A percentile compares a stretch with the other conserved stretches of the same genome.
Conservation (phyloP, 345 rosid genomes). For the Salix suchowensis region DNA sequence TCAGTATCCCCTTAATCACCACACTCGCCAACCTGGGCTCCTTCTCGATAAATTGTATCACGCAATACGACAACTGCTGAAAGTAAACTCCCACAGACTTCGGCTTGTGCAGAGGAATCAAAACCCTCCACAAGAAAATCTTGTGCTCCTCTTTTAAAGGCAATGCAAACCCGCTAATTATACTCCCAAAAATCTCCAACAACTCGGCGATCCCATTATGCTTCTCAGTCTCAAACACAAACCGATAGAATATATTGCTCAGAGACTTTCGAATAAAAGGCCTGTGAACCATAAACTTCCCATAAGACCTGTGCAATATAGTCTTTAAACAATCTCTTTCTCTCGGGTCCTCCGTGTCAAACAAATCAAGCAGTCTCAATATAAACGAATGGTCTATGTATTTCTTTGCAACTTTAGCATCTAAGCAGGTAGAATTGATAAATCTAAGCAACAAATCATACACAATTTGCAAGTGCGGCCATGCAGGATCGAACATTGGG, state of each 20-base stretch:
- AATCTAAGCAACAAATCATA: constrained; percentile 77
- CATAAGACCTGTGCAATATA: constrained; percentile 62
- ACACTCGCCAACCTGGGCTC: constrained; percentile 64
- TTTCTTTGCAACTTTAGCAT: constrained; percentile 71
- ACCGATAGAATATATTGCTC: constrained; percentile 65
- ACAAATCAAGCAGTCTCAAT: constrained; percentile 71
- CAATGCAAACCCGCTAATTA: constrained; percentile 76
- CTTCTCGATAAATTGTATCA: constrained; percentile 80
- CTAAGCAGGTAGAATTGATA: constrained; percentile 62
- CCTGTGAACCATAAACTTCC: constrained; percentile 89
- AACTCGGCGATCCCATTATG: constrained; percentile 78
- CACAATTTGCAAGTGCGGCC: constrained; percentile 87
- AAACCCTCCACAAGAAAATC: constrained; percentile 74
- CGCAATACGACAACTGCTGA: constrained; percentile 69
- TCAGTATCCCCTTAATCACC: constrained; percentile 67
- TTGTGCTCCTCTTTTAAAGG: constrained; percentile 92
- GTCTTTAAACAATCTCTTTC: constrained; percentile 83
- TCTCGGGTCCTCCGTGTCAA: constrained; percentile 78
- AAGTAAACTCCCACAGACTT: constrained; percentile 70
- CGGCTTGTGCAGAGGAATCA: constrained; percentile 86
- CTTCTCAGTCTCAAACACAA: constrained; percentile 74
- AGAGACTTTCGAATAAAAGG: constrained; percentile 75
- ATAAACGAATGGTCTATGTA: constrained; percentile 76
- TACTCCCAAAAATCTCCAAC: constrained; percentile 81
- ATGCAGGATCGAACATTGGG: constrained; percentile 72